phyloP scores from a whole-genome alignment of 169 alveolate species.

The Plasmodium chabaudi region DNA sequence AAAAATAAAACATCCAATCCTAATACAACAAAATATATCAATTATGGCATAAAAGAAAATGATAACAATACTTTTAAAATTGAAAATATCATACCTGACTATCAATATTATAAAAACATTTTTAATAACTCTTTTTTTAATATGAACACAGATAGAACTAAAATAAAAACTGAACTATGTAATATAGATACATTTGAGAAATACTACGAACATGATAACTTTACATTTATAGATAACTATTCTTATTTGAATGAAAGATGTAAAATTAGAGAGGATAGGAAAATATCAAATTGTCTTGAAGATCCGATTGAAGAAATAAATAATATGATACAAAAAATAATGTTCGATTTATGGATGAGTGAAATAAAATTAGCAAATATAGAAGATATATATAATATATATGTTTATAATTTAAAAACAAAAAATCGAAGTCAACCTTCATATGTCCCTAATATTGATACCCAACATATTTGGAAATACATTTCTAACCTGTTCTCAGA shows the following conservation, averaged over 20 bases:
- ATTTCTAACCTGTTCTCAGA: slow-evolving; percentile 23
- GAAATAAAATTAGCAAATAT: slow-evolving; percentile 57
- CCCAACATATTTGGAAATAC: slow-evolving; percentile 12
- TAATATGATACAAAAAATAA: slow-evolving; percentile 17
- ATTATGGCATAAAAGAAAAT: background rate
- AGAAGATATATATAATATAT: slow-evolving; percentile 42
- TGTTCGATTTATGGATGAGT: slow-evolving; percentile 61
- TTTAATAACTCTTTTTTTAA: background rate
- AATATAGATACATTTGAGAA: too few relatives aligned
- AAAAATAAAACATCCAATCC: background rate
- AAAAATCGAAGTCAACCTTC: background rate
- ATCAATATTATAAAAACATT: background rate
- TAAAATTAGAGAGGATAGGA: too few relatives aligned
- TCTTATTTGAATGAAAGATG: too few relatives aligned
- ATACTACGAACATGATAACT: background rate
- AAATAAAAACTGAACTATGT: background rate
- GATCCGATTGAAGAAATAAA: too few relatives aligned
- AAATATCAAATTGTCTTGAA: too few relatives aligned
- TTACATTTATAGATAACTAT: background rate
- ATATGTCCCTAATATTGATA: background rate
- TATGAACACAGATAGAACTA: background rate
- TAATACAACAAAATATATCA: background rate
- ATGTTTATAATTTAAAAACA: slow-evolving; percentile 7
- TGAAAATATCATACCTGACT: too few relatives aligned
- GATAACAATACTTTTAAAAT: background rate